Conservation (phyloP, 2,329 filamentous ascomycete species). For the Aspergillus arachidicola region DNA sequence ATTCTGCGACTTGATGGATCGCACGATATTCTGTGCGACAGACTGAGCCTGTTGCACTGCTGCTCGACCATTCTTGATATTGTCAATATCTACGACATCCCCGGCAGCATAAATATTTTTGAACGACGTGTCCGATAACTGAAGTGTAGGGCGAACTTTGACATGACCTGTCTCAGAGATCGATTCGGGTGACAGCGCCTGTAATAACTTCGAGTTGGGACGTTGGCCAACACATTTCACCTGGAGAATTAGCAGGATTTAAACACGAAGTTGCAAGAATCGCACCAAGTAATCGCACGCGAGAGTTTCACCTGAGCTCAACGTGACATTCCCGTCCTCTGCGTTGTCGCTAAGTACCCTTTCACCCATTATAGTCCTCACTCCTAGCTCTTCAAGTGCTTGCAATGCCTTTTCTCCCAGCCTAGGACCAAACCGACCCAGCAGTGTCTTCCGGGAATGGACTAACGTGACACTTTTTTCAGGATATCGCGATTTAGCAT, state of each 20-base stretch:
- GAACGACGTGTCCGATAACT: slow-evolving; percentile 53
- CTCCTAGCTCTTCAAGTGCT: slow-evolving; percentile 50
- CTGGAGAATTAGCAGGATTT: slow-evolving; percentile 32
- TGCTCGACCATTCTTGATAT: slow-evolving; percentile 57
- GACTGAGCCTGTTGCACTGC: slow-evolving; percentile 57
- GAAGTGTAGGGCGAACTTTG: slow-evolving; percentile 58
- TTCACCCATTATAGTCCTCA: slow-evolving; percentile 57
- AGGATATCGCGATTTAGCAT: slow-evolving; percentile 59
- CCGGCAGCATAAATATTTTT: slow-evolving; percentile 65
- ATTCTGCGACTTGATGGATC: slow-evolving; percentile 45
- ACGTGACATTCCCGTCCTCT: slow-evolving; percentile 47
- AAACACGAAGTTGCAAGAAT: background rate
- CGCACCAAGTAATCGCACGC: slow-evolving; percentile 55
- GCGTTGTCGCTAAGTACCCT: background rate
- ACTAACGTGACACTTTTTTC: slow-evolving; percentile 60
- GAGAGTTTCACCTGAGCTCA: slow-evolving; percentile 50
- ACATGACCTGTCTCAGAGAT: slow-evolving; percentile 55
- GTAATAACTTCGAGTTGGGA: slow-evolving; percentile 57
- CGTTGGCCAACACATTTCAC: slow-evolving; percentile 63
- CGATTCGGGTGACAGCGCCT: slow-evolving; percentile 45
- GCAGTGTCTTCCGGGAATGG: slow-evolving; percentile 57
- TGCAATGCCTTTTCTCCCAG: slow-evolving; percentile 44
- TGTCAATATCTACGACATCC: slow-evolving; percentile 60
- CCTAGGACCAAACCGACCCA: slow-evolving; percentile 54
- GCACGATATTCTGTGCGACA: slow-evolving; percentile 59